Conservation (phyloP, 179 eudicot genomes). For the Beta macrorhiza region DNA sequence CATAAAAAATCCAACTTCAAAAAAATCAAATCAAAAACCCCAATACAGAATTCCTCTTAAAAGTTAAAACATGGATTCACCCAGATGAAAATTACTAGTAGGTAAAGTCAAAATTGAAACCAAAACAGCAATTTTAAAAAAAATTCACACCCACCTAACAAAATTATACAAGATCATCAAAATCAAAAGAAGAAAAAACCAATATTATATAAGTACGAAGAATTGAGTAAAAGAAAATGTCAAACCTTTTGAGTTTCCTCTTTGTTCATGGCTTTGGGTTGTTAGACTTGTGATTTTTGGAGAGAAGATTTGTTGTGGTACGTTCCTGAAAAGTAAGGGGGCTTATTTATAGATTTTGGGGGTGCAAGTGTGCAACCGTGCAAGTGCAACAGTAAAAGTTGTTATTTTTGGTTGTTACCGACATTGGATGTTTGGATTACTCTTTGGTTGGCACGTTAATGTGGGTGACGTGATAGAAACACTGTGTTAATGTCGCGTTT, state of each 20-base stretch:
- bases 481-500: too few relatives aligned
- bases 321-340: too few relatives aligned
- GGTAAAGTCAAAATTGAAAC: neutral
- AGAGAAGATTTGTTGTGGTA: neutral
- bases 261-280: neutral
- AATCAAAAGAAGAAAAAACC: neutral
- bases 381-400: too few relatives aligned
- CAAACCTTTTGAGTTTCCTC: slow-evolving; percentile 4
- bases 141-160: neutral
- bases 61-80: neutral
- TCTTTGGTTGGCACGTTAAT: too few relatives aligned
- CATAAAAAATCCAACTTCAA: neutral
- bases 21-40: neutral
- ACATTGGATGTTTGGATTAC: too few relatives aligned
- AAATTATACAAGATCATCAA: neutral
- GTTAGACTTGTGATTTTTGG: neutral
- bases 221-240: neutral
- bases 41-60: neutral
- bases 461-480: too few relatives aligned
- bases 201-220: neutral
- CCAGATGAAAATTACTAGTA: neutral
- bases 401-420: too few relatives aligned
- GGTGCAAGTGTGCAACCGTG: too few relatives aligned
- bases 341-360: too few relatives aligned
- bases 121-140: neutral